These are phyloP conservation scores for Myxozyma neotropica DNA, from an alignment of 805 yeast species.

Conservation along the genomic window DNA sequence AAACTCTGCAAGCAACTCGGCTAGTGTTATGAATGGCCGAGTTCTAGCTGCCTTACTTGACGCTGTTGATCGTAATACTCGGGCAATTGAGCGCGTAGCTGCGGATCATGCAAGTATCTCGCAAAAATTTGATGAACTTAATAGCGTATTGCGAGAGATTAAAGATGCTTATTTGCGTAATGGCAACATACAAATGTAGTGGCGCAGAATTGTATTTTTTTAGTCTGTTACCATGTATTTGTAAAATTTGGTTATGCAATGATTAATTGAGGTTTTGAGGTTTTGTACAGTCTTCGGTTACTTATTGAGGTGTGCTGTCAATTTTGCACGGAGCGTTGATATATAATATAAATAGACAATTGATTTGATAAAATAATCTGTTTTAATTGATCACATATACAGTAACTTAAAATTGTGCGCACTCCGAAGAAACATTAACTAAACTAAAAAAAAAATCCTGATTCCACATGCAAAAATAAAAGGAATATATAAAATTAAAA, in stretches of 20 bases:
- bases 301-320: no score
- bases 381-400: background rate
- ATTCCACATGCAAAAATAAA: background rate
- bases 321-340: no score
- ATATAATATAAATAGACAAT: background rate
- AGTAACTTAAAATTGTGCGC: background rate
- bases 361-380: background rate
- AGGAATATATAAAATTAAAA: background rate
- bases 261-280: no score
- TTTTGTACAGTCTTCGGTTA: no score
- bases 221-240: background rate
- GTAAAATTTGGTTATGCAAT: background rate
- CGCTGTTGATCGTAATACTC: conserved; percentile 24
- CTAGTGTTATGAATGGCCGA: conserved; percentile 7
- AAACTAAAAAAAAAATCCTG: background rate
- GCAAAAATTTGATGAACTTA: conserved; percentile 17
- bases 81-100: conserved; percentile 16
- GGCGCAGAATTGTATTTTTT: background rate
- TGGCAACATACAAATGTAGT: background rate
- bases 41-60: conserved; percentile 14
- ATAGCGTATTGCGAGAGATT: conserved; percentile 7
- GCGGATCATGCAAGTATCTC: conserved; percentile 7
- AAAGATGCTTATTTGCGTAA: conserved; percentile 14
- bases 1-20: background rate
- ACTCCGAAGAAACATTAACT: background rate